These are phyloP conservation scores for Dimocarpus longan DNA, from an alignment of 345 rosid genomes.

Conservation along the genomic window DNA sequence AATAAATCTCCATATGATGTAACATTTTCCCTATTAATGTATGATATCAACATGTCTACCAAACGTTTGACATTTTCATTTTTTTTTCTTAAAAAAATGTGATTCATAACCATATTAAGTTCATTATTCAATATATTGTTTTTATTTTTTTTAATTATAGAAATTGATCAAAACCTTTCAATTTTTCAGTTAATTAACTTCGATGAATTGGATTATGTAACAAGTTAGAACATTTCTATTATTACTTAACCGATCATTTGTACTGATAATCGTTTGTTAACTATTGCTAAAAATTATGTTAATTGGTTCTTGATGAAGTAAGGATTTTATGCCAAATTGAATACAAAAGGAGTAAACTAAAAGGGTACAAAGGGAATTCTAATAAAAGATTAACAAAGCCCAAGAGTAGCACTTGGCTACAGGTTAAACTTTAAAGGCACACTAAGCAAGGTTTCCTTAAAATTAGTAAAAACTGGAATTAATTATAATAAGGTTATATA, in stretches of 20 bases:
- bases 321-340: background rate
- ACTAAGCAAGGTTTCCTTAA: slow-evolving; percentile 33
- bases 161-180: background rate
- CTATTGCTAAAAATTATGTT: background rate
- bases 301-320: background rate
- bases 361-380: slow-evolving; percentile 13
- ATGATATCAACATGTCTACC: too few relatives aligned
- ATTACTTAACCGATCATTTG: background rate
- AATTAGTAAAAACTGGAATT: slow-evolving; percentile 27
- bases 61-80: too few relatives aligned
- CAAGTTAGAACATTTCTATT: too few relatives aligned
- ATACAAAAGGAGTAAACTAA: background rate
- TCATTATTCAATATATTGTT: background rate
- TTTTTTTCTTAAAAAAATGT: too few relatives aligned
- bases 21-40: too few relatives aligned
- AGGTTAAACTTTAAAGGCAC: slow-evolving; percentile 29
- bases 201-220: background rate
- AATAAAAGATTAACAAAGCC: slow-evolving; percentile 7
- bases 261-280: background rate
- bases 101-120: too few relatives aligned
- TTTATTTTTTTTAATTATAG: background rate
- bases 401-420: slow-evolving; percentile 27
- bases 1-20: too few relatives aligned
- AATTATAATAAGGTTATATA: slow-evolving; percentile 9
- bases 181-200: background rate